Base-by-base conservation (phyloP, 495 filamentous ascomycete genomes). In the Pseudevernia furfuracea region DNA sequence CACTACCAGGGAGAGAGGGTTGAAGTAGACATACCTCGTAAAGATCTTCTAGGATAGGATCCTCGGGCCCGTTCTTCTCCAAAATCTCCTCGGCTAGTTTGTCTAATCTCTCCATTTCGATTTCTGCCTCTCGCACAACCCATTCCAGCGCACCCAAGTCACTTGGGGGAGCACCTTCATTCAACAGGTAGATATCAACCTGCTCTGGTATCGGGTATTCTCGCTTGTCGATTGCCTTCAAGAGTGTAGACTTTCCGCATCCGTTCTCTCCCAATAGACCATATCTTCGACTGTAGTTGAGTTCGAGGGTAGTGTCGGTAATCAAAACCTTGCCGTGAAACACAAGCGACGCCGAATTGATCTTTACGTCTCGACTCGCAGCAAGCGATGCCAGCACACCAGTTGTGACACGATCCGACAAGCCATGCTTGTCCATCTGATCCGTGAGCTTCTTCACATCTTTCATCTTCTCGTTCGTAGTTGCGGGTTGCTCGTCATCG, bases 251-350 rank as follows among this genome's bases (percentile, higher is more conserved):
- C 80, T 99, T 99, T 72, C 94, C 94, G 72, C 94, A 99, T 59
- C 94, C 94, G 86, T 99, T 99, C 82, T 99, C 94, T 71, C 94
- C 94, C 62, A 99, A 79, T 60, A 99, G 79, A 73, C 94, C 94
- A 74, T 99, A 99, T 60, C 94, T 85, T 68, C 93, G 89, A 62
- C 89, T 89, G 73, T 91, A 91, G 73, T 90, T 96, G 70, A 99
- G 82, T 76, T 99, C 94, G 71, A 99, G 82, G 34, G 87, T 92
- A 61, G 89, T 87, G 75, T 99, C 94, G 69, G 85, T 91, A 75
- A 99, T 87, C 61, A 99, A 86, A 67, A 99, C 95, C 68, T 88
- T 92, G 67, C 94, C 94, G 80, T 99, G 94, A 84, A 99, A 99
- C 64, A 96, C 91, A 61, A 99, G 80, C 41, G 89, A 95, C 69